phyloP scores from a whole-genome alignment of 768 basidiomycete genomes.

The Fomitopsis pulvina region DNA sequence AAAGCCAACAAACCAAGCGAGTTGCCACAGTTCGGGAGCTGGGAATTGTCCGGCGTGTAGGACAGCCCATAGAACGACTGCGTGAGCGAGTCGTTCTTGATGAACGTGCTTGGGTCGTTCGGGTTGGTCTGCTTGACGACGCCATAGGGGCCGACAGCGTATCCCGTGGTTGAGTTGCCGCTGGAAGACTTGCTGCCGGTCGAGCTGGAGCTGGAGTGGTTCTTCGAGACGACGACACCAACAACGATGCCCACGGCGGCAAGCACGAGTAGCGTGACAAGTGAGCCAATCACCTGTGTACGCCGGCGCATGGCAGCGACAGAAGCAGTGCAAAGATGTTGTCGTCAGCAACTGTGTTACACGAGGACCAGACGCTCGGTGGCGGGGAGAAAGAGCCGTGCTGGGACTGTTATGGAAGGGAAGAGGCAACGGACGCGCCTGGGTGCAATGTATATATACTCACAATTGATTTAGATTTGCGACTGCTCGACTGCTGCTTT shows the following conservation, averaged over 20 bases:
- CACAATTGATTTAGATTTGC: conserved; percentile 49
- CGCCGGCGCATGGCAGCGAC: not conserved
- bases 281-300: conserved; percentile 44
- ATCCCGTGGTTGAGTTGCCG: conserved; percentile 10
- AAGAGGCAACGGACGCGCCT: too few species aligned
- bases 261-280: conserved; percentile 41
- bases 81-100: conserved; percentile 58
- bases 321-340: not conserved
- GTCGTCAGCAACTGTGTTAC: not conserved
- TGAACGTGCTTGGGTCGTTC: conserved; percentile 74
- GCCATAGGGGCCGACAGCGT: conserved; percentile 12
- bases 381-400: not conserved
- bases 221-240: conserved; percentile 60
- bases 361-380: not conserved
- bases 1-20: conserved; percentile 25
- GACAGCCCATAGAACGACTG: conserved; percentile 83
- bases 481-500: conserved; percentile 22
- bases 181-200: conserved; percentile 24
- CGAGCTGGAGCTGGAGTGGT: conserved; percentile 21
- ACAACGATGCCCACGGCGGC: conserved; percentile 53
- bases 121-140: conserved; percentile 35
- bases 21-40: conserved; percentile 64
- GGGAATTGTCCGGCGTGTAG: conserved; percentile 76
- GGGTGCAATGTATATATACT: conserved; percentile 22
- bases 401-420: not conserved